Conservation (phyloP, 805 yeast species). For the Myxozyma lipomycoides region DNA sequence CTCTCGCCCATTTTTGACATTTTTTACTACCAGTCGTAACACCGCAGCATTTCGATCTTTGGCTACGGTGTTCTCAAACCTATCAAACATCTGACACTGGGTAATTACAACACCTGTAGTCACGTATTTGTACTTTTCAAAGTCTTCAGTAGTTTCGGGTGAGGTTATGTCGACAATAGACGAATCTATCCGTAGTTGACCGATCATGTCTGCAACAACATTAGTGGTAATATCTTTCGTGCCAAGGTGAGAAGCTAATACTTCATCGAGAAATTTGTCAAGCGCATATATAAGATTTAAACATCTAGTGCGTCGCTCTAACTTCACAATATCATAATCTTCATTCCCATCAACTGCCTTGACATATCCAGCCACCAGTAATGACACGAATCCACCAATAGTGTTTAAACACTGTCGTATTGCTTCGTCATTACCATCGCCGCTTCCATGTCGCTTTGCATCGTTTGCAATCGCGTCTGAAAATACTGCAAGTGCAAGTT, state of each 20-base stretch:
- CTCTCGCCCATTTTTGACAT: neutral
- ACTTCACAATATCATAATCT: slow-evolving; percentile 2
- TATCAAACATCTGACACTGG: slow-evolving; percentile 6
- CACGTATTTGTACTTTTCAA: slow-evolving; percentile 11
- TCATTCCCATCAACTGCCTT: neutral
- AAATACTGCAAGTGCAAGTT: slow-evolving; percentile 18
- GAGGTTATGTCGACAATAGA: neutral
- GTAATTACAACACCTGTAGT: slow-evolving; percentile 16
- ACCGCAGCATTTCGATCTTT: neutral
- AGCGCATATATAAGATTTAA: slow-evolving; percentile 10
- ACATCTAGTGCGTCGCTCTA: slow-evolving; percentile 6
- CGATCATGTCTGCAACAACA: neutral
- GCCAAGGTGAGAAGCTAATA: slow-evolving; percentile 2
- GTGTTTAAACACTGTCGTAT: slow-evolving; percentile 6
- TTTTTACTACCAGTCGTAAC: neutral
- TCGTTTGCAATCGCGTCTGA: slow-evolving; percentile 9
- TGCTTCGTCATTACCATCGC: slow-evolving; percentile 2
- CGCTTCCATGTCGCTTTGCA: slow-evolving; percentile 5
- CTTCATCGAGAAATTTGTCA: slow-evolving; percentile 13
- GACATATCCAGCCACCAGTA: slow-evolving; percentile 6
- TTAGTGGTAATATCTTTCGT: neutral
- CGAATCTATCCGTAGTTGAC: neutral
- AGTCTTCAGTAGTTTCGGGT: slow-evolving; percentile 1
- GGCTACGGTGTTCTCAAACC: slow-evolving; percentile 11
- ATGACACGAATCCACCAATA: slow-evolving; percentile 7